Evolutionary conservation across 2,329 filamentous ascomycete genomes (phyloP), one percentile per base, ranked within the genome.

Genomic region (Fusarium decemcellulare): DNA sequence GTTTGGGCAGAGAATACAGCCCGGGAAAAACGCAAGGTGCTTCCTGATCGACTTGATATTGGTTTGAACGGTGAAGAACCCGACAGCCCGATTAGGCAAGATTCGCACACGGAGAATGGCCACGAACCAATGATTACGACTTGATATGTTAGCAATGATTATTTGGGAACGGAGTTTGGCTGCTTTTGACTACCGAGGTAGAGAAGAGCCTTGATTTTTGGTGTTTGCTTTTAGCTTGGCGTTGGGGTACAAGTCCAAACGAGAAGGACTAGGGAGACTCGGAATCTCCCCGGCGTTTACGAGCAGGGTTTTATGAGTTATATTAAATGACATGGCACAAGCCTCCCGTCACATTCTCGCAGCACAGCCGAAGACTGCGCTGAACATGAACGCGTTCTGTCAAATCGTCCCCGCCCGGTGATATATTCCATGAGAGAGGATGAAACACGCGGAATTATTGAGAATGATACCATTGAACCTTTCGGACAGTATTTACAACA

Each of bases 1-100:
- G 90, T 91, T 1, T 99, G 95, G 94, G 91, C 93, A 10, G 95
- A 98, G 80, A 84, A 85, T 16, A 86, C 86, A 57, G 90, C 88
- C 4, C 76, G 80, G 10, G 76, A 79, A 7, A 76, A 75, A 46
- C 76, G 74, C 8, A 68, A 74, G 32, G 70, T 59, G 18, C 68
- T 81, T 6, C 80, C 81, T 3, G 76, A 78, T 16, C 73, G 73
- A 16, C 68, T 82, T 11, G 79, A 81, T 15, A 77, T 82, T 50
- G 81, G 81, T 32, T 64, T 82, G 18, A 73, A 78, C 50, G 76
- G 76, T 2, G 81, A 84, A 23, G 80, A 81, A n/a, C 53, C 72
- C 12, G 77, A 77, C 10, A 59, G 61, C 16, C 72, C 72, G 8
- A 48, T 60, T 43, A 68, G 76, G 76, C 61, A 69, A 34, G 43